Evolutionary conservation across 1,284 basidiomycete genomes (phyloP), one percentile per base, ranked within the genome.

Genomic region (Agroathelia rolfsii): DNA sequence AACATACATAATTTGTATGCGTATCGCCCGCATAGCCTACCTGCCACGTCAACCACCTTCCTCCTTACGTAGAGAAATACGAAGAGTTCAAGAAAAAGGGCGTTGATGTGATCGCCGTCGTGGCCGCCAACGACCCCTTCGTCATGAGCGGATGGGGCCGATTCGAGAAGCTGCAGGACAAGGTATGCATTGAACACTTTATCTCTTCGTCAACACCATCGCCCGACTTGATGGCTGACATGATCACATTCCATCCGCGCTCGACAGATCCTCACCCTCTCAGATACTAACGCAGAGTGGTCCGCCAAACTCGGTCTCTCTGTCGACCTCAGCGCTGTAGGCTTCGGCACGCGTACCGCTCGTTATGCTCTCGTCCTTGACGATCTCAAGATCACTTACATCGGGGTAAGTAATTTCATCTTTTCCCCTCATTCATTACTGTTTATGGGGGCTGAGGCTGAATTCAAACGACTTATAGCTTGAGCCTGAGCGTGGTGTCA

Each of bases 81-180:
- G 69, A 74, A 21, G 59, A 78, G 43, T 69, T 89, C 66, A 81
- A 79, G 57, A 59, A 62, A 21, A 83, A 82, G 55, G 82, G 82
- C 32, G 71, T 81, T 32, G 81, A 87, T 48, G 62, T 74, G 32
- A 57, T 87, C 46, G 76, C 69, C 14, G 72, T 82, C 40, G 43
- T 86, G 38, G 72, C 79, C 13, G 70, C 75, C 30, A 86, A 85
- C 54, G 83, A 85, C 47, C 58, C 72, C n/a, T 85, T 80, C 49
- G 82, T 85, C 38, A 68, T 82, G 70, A 76, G 69, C 44, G 85
- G 75, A 30, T 88, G 84, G 80, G 76, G 66, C 12, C 69, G 77
- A 32, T 64, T 74, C 37, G 64, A 74, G 42, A 73, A 73, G 5
- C 61, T 78, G 45, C 71, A 79, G 52, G 81, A 87, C 53, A 77